Evolutionary conservation across 2,329 filamentous ascomycete species (phyloP).

Genomic region (Amphichorda felina): DNA sequence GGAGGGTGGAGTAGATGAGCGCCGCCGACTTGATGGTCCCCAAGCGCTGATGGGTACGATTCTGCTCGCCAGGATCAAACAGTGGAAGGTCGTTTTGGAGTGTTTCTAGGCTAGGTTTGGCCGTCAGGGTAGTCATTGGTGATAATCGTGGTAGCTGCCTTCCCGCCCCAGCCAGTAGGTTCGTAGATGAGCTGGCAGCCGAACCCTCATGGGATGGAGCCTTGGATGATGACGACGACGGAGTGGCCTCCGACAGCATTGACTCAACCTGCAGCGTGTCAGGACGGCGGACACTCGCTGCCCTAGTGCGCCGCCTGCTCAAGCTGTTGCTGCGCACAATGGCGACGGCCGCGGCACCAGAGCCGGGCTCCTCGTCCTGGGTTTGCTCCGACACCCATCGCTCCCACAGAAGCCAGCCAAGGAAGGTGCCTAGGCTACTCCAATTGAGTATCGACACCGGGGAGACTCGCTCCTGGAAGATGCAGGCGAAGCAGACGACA

Average conservation of each 20-base stretch:
- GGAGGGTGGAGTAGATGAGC: conserved; percentile 83
- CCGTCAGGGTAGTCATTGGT: not conserved
- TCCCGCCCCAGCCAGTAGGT: conserved; percentile 15
- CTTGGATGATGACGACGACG: conserved; percentile 9
- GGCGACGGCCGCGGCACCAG: conserved; percentile 21
- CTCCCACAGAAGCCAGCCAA: conserved; percentile 89
- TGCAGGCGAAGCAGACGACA: conserved; percentile 84
- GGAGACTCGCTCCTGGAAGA: conserved; percentile 76
- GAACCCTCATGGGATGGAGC: conserved; percentile 13
- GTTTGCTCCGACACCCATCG: conserved; percentile 69
- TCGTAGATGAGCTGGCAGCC: conserved; percentile 34
- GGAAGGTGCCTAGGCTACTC: conserved; percentile 69
- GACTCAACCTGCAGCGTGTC: conserved; percentile 15
- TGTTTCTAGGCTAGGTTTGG: conserved; percentile 8
- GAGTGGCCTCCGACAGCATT: conserved; percentile 8
- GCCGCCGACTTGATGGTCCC: conserved; percentile 85
- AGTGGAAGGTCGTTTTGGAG: conserved; percentile 14
- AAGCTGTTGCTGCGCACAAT: conserved; percentile 20
- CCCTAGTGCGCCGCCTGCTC: conserved; percentile 17
- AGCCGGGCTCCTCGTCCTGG: conserved; percentile 24
- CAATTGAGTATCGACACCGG: conserved; percentile 81
- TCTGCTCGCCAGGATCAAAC: conserved; percentile 20
- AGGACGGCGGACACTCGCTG: conserved; percentile 24
- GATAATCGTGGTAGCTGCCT: not conserved
- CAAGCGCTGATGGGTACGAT: conserved; percentile 40